These are phyloP conservation scores for Globisporangium cylindrosporum DNA, from an alignment of 352 stramenopile genomes.

Conservation along the genomic window DNA sequence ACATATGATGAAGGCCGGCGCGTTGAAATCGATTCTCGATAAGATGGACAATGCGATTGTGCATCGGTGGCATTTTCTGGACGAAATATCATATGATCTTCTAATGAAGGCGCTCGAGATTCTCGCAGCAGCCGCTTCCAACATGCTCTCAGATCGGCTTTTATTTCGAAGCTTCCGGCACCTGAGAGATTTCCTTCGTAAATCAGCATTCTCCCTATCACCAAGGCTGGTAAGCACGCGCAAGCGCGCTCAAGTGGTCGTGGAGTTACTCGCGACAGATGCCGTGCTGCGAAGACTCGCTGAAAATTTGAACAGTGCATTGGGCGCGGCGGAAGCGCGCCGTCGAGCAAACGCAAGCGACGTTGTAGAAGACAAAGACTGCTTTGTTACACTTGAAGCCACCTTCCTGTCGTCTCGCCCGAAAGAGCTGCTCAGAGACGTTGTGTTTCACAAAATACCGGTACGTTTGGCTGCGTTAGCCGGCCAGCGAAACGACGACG, in stretches of 20 bases:
- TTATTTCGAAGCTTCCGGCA: not conserved
- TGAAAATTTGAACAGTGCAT: not conserved
- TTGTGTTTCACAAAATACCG: conserved; percentile 17
- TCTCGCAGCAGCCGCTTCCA: not conserved
- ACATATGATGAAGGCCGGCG: conserved; percentile 1
- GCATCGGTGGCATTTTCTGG: not conserved
- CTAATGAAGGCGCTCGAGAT: conserved; percentile 5
- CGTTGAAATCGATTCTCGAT: conserved; percentile 1
- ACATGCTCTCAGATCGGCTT: not conserved
- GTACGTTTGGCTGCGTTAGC: conserved; percentile 16
- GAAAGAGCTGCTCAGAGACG: conserved; percentile 17
- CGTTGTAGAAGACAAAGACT: conserved; percentile 2
- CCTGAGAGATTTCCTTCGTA: conserved; percentile 3
- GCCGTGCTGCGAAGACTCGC: not conserved
- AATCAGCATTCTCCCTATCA: not conserved
- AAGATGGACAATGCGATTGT: conserved; percentile 8
- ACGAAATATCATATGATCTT: not conserved
- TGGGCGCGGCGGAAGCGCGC: not conserved
- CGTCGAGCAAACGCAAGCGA: not conserved
- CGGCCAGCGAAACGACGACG: conserved; percentile 2
- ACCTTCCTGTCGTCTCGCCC: conserved; percentile 23
- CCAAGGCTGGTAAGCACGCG: not conserved
- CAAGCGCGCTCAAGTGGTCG: not conserved
- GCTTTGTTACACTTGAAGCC: conserved; percentile 20
- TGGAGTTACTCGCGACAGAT: conserved; percentile 9